These are phyloP conservation scores for Epichloe amarillans DNA, from an alignment of 2,329 filamentous ascomycete species.

Conservation along the genomic window DNA sequence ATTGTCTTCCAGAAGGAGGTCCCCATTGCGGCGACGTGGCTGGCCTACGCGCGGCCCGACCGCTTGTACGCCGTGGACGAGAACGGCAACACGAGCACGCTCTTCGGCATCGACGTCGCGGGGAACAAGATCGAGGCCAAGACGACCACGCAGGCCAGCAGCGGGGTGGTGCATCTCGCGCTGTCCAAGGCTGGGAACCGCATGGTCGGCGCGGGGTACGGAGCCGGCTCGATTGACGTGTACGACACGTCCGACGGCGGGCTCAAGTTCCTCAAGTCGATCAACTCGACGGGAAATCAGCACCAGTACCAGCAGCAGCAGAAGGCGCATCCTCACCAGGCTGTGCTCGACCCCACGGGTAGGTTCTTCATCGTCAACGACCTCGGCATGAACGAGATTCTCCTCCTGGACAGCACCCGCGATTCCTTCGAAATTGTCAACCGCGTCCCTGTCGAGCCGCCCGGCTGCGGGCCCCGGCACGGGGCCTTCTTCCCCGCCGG, in stretches of 20 bases:
- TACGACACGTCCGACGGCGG: slow-evolving; percentile 28
- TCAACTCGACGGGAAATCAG: slow-evolving; percentile 15
- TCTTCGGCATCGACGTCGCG: slow-evolving; percentile 24
- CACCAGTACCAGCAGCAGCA: slow-evolving; percentile 14
- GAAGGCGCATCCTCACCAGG: slow-evolving; percentile 31
- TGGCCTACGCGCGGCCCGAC: slow-evolving; percentile 26
- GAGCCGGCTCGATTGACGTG: slow-evolving; percentile 28
- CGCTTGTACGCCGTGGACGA: slow-evolving; percentile 35
- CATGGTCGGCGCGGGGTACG: slow-evolving; percentile 32
- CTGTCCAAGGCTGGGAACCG: slow-evolving; percentile 31
- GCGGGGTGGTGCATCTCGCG: slow-evolving; percentile 33
- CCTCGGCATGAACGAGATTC: slow-evolving; percentile 34
- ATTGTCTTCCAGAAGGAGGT: slow-evolving; percentile 20
- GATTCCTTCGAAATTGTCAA: slow-evolving; percentile 26
- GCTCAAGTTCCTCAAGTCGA: slow-evolving; percentile 25
- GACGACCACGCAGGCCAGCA: slow-evolving; percentile 19
- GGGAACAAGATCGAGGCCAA: slow-evolving; percentile 16
- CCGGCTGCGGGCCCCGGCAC: slow-evolving; percentile 36
- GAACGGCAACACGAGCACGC: slow-evolving; percentile 24
- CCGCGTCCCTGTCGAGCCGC: slow-evolving; percentile 18
- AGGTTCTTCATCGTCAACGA: slow-evolving; percentile 36
- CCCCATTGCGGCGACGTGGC: slow-evolving; percentile 31
- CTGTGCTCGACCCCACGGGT: slow-evolving; percentile 33
- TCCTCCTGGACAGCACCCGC: slow-evolving; percentile 30
- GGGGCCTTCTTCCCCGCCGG: slow-evolving; percentile 31